Base-by-base conservation (phyloP, 441 rosid species). In the Gossypium davidsonii region DNA sequence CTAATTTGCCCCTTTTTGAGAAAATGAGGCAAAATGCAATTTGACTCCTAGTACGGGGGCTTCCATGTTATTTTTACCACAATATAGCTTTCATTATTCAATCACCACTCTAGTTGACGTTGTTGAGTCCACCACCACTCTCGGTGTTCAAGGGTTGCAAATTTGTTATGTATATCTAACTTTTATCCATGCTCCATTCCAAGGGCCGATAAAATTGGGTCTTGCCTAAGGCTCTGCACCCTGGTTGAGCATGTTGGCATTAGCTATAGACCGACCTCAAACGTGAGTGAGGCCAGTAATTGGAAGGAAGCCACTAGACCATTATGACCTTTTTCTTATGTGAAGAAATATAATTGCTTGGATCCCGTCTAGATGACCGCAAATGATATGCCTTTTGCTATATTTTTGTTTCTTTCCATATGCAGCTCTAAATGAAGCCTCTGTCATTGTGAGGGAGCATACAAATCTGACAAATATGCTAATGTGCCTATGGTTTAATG, bases 401-500 rank as follows among this genome's bases (percentile, higher is more conserved):
- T 58, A 2, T 23, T 37, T 60, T 53, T 18, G 20, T 2, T 17
- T 53, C 1, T 53, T 59, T 25, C 1, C 28, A 8, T 69, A 20
- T 81, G 84, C 91, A 95, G 98, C 98, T 76, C 80, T 95, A 44
- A 83, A 83, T 49, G 99, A 95, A 84, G 98, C 98, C 15, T 95
- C 97, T 1, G 88, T 95, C 67, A 95, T 93, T 31, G 95, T 89
- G 80, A 86, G 98, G 87, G 85, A 95, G 87, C 97, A 95, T 76
- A 80, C 93, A 3, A 89, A 92, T 15, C 12, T 90, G 68, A 86
- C 87, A 14, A 88, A 95, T 76, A 76, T 93, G 55, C 86, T 95
- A 39, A 93, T 89, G 99, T 95, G 99, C 88, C 89, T 93, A 28
- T 95, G 99, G 99, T 95, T 95, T 80, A 91, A 95, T 51, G 99